Conservation (phyloP, 441 rosid genomes). For the Jatropha multifida region DNA sequence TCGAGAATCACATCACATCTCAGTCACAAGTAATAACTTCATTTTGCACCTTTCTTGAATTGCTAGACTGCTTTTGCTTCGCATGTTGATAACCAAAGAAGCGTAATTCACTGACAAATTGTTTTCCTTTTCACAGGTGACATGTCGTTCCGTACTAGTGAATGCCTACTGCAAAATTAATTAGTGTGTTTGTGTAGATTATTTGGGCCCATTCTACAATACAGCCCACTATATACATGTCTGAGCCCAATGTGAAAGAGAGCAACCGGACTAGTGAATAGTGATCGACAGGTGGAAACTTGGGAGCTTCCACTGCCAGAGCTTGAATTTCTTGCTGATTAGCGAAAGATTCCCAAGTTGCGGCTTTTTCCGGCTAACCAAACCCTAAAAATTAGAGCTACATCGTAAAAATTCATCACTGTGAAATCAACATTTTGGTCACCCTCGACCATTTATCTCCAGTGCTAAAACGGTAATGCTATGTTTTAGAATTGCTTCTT, state of each 20-base stretch:
- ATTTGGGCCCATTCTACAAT: no score
- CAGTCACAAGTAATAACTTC: slow-evolving; percentile 3
- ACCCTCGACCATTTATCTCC: neutral
- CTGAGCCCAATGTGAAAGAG: no score
- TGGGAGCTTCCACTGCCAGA: neutral
- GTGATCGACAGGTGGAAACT: neutral
- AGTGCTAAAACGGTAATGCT: neutral
- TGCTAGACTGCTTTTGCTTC: neutral
- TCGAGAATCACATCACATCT: slow-evolving; percentile 18
- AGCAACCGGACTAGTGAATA: no score
- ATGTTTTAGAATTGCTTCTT: neutral
- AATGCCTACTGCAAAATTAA: no score
- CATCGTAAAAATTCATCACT: neutral
- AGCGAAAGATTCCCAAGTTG: neutral
- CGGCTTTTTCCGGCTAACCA: no score
- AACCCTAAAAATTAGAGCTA: neutral
- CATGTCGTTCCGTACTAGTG: no score
- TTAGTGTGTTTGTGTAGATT: no score
- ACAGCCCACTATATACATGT: no score
- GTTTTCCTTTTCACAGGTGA: no score
- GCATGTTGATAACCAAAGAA: neutral
- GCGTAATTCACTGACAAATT: neutral
- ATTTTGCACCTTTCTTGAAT: neutral
- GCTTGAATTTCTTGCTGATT: neutral
- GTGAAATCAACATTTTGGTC: neutral